A percentile compares a stretch with the other conserved stretches of the same genome.
phyloP scores from a whole-genome alignment of 1,139 yeast species.

The Taphrina deformans region DNA sequence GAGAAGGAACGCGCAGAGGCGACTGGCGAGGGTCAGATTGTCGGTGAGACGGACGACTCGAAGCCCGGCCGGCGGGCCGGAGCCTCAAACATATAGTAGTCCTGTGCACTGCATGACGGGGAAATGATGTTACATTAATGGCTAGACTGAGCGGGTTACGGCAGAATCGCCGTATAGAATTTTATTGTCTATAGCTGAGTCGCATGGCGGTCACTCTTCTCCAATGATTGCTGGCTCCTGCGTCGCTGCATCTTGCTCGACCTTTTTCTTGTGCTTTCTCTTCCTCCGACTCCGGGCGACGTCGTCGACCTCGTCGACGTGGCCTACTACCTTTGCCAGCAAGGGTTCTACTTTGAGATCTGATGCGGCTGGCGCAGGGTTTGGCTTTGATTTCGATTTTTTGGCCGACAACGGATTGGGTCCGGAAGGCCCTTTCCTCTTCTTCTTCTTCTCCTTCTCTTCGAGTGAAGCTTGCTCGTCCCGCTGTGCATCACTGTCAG shows the following conservation, averaged over 20 bases:
- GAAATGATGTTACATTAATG: not conserved
- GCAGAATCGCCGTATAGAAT: not conserved
- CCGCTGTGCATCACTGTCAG: not conserved
- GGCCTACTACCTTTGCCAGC: not conserved
- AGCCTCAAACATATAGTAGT: not conserved
- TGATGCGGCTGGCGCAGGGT: conserved; percentile 40
- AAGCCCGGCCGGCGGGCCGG: not conserved
- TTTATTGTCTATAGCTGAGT: too few relatives aligned
- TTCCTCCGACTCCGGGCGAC: not conserved
- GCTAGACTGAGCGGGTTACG: not conserved
- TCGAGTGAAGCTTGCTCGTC: not conserved
- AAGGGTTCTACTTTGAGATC: not conserved
- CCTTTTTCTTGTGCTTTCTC: conserved; percentile 7
- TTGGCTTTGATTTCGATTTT: conserved; percentile 42
- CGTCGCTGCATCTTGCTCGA: not conserved
- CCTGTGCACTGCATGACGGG: too few relatives aligned
- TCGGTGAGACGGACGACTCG: conserved; percentile 11
- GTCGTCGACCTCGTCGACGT: not conserved
- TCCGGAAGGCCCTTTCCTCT: conserved; percentile 32
- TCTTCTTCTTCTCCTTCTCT: not conserved
- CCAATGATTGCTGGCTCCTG: not conserved
- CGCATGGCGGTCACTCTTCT: not conserved
- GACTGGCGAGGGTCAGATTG: conserved; percentile 18
- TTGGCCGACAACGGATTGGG: conserved; percentile 37
- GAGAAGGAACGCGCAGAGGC: conserved; percentile 17